Base-by-base conservation (phyloP, 73 alveolate species). In the Paraurostyla sp. region DNA sequence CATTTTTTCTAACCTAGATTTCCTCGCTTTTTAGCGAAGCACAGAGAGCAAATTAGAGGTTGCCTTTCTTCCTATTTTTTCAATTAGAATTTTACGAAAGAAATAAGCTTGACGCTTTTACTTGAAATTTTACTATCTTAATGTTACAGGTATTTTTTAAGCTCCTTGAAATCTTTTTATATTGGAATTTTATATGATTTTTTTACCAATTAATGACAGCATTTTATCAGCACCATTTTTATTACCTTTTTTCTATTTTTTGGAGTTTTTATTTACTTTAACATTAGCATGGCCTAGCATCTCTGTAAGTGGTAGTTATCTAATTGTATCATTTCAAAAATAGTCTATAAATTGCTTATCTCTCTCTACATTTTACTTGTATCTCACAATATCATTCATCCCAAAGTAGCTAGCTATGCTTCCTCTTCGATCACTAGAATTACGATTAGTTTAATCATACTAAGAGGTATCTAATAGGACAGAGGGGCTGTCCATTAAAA, bases 281-380 rank as follows among this genome's bases (percentile, higher is more conserved):
- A 38, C 41, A 38, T 65, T 65, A 7, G 32, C 43, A 2, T 65
- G 23, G 11, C 82, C 82, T 38, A 65, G 7, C 82, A 65, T 38
- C 13, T 65, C 82, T 36, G 82, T 58, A 6, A 65, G 7, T 7
- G 4, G 25, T 0, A 58, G 82, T 6, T n/a, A n/a, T n/a, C 60
- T 65, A 1, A 65, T 65, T 36, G 82, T 6, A 38, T 65, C 23
- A 6, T 58, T 58, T 65, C 82, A 36, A 65, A 65, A 65, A 65
- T 65, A 65, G 38, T 65, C 82, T 6, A 65, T 65, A 65, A 65
- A 65, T 65, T 38, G 33, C 58, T 65, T 65, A 15, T 33, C 23
- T 7, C 15, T 4, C 2, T 65, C 13, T 40, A 1, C 0, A 11
- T 32, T 33, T 6, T 65, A 11, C 36, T 65, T 18, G 58, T 65